Conservation (phyloP, 495 filamentous ascomycete species). For the Penicillium pancosmium region DNA sequence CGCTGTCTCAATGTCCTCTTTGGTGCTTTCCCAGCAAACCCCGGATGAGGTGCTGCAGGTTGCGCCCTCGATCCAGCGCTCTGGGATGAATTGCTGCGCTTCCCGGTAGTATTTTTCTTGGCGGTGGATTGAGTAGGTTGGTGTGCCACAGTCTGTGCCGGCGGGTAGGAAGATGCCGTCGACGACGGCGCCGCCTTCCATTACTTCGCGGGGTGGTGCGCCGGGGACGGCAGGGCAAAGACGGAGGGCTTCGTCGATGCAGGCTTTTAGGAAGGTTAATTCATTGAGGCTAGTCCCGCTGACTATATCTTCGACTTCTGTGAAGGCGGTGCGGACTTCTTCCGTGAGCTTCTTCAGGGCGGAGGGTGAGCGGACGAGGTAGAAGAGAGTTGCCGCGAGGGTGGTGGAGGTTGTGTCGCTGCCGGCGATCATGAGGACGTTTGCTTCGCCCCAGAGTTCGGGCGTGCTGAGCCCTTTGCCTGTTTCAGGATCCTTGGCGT, state of each 20-base stretch:
- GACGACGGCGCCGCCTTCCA: conserved; percentile 55
- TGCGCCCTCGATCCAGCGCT: conserved; percentile 56
- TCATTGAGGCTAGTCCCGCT: conserved; percentile 49
- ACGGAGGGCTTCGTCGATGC: conserved; percentile 67
- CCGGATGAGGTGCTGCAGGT: conserved; percentile 25
- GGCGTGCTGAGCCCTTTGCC: conserved; percentile 65
- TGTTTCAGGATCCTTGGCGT: conserved; percentile 60
- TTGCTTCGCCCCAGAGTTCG: conserved; percentile 73
- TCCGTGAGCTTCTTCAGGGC: conserved; percentile 45
- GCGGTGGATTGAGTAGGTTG: conserved; percentile 59
- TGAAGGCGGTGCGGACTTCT: conserved; percentile 58
- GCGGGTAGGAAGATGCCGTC: conserved; percentile 54
- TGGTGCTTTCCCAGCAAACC: conserved; percentile 35
- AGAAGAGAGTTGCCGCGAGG: conserved; percentile 62
- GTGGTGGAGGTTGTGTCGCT: conserved; percentile 63
- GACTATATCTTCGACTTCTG: conserved; percentile 56
- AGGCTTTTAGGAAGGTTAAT: conserved; percentile 60
- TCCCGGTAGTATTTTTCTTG: conserved; percentile 56
- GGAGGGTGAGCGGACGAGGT: conserved; percentile 55
- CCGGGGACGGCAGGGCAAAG: conserved; percentile 64
- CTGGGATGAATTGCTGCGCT: conserved; percentile 50
- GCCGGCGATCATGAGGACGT: conserved; percentile 61
- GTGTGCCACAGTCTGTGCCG: conserved; percentile 56
- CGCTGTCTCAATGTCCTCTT: conserved; percentile 43
- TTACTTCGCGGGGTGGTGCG: conserved; percentile 58